Evolutionary conservation across 352 stramenopile species (phyloP).

Genomic region (Globisporangium middletonii): DNA sequence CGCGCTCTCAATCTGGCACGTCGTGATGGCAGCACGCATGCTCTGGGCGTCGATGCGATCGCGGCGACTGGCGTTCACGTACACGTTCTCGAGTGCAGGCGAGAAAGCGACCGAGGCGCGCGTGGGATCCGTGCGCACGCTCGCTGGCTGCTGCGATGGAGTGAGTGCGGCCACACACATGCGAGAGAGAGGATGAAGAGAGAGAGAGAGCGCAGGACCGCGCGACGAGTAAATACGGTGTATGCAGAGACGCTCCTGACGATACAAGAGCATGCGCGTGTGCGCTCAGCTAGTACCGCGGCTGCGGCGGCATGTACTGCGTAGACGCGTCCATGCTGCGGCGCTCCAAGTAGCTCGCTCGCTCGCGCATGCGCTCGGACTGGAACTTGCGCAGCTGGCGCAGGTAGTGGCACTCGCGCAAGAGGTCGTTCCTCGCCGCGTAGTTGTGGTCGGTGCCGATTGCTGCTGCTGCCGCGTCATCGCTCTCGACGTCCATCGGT

Average conservation of each 20-base stretch:
- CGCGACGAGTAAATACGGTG: not conserved
- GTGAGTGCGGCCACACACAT: no score
- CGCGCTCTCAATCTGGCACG: conserved; percentile 3
- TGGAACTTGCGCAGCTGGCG: conserved; percentile 73
- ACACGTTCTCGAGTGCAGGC: not conserved
- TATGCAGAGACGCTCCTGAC: conserved; percentile 2
- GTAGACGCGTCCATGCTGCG: conserved; percentile 9
- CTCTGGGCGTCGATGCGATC: conserved; percentile 4
- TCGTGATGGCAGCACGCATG: conserved; percentile 5
- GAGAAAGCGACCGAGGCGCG: not conserved
- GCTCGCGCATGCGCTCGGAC: conserved; percentile 36
- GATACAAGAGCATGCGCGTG: not conserved
- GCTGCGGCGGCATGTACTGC: conserved; percentile 18
- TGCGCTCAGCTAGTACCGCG: conserved; percentile 7
- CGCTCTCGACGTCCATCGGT: conserved; percentile 14
- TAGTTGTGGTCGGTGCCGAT: conserved; percentile 26
- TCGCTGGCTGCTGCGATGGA: not conserved
- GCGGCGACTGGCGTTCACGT: conserved; percentile 2
- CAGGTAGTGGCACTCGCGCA: conserved; percentile 70
- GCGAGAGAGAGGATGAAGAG: not conserved
- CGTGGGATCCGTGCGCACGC: not conserved
- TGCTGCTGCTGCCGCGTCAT: conserved; percentile 19
- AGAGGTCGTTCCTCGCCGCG: conserved; percentile 44
- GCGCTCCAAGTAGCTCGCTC: conserved; percentile 40
- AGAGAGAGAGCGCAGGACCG: not conserved